Evolutionary conservation across 2,329 filamentous ascomycete species (phyloP), one percentile per base, ranked within the genome.

Genomic region (Aspergillus sp.): DNA sequence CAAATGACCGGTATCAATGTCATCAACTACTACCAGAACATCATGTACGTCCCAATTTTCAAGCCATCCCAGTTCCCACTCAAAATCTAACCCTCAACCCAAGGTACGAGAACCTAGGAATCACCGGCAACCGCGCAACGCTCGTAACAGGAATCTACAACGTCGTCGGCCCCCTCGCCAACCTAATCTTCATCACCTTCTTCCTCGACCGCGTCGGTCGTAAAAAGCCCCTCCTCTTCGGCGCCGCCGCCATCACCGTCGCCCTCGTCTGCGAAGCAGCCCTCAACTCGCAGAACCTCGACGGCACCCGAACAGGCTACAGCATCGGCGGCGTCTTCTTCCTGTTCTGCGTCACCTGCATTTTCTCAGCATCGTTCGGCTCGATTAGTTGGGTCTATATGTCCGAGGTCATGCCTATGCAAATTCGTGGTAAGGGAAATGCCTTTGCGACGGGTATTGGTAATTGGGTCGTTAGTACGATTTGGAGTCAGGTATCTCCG

Each of bases 391-490:
- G 70, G 85, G 79, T 89, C 1, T 89, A 89, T 70, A 86, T 86
- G 70, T 82, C 83, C 14, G 87, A 90, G 71, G 84, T 90, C 60
- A 85, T 87, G 72, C 86, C 87, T 9, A 83, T 89, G 74, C 85
- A 85, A 63, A 89, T 88, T 56, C 84, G 87, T 29, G 83, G 83
- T 6, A 78, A 81, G 20, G 85, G 85, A 2, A 83, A 81, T 50
- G 83, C 84, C 6, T 85, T 86, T 62, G 82, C 84, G 0, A 85
- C 84, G 0, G 83, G 79, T 52, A 77, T 86, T 50, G 84, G 84
- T 1, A 86, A 86, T 64, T 86, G 84, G 84, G 75, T 84, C 4
- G 82, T 87, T 14, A 81, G 82, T 32, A 85, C 85, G 0, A 76
- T 87, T 29, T 87, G 84, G 77, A 81, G 80, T 9, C 85, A 88